Conservation (phyloP, 2,329 filamentous ascomycete genomes). For the Neofusicoccum parvum region DNA sequence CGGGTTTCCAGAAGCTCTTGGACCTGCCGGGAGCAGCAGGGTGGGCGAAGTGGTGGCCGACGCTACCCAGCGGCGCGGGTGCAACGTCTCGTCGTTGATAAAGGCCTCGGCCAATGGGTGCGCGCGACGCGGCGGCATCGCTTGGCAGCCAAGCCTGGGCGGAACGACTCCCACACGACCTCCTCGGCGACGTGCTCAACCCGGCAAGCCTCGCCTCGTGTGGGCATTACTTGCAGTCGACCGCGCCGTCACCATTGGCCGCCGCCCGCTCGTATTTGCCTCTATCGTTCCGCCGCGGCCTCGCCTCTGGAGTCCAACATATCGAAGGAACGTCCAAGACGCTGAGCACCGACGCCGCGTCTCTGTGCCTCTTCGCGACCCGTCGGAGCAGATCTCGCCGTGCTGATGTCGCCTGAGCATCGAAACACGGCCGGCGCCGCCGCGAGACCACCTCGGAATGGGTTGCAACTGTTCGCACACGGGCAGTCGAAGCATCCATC, state of each 20-base stretch:
- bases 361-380: neutral
- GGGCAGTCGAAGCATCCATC: too few species aligned
- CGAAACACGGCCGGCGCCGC: neutral
- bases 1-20: slow-evolving; percentile 14
- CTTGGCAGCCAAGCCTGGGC: slow-evolving; percentile 13
- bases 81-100: slow-evolving; percentile 4
- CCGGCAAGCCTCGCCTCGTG: neutral
- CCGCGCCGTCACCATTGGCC: slow-evolving; percentile 7
- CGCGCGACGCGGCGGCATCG: neutral
- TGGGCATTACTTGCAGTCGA: neutral
- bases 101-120: neutral
- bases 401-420: neutral
- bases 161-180: neutral
- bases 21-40: slow-evolving; percentile 13
- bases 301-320: neutral
- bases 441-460: too few species aligned
- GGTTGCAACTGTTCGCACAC: too few species aligned
- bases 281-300: neutral
- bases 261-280: slow-evolving; percentile 5
- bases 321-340: slow-evolving; percentile 5
- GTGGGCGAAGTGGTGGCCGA: neutral
- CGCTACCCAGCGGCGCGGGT: neutral
- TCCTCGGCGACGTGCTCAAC: slow-evolving; percentile 2
- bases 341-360: neutral
- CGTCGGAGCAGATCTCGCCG: neutral